These are phyloP conservation scores for Solanum infundibuliforme DNA, from an alignment of 257 asterid species.

Conservation along the genomic window DNA sequence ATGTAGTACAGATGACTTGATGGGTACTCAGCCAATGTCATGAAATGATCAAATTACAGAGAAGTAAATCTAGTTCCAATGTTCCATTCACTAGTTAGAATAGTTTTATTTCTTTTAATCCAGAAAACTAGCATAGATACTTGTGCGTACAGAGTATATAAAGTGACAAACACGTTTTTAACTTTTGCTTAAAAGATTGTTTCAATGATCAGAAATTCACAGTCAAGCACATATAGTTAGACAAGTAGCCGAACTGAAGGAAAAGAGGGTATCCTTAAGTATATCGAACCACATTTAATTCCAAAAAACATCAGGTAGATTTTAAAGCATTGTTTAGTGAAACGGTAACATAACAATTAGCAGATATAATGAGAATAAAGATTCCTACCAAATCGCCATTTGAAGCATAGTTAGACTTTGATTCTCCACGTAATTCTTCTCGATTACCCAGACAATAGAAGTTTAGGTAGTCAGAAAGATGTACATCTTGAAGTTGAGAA, in stretches of 20 bases:
- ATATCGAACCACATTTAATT: not conserved
- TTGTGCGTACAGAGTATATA: not conserved
- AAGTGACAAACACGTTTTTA: not conserved
- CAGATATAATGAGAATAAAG: not conserved
- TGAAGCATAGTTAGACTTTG: slow-evolving; percentile 7
- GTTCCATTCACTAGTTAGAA: not conserved
- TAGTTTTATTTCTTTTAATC: not conserved
- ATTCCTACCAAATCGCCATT: slow-evolving; percentile 25
- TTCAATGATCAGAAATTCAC: not conserved
- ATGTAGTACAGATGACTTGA: not conserved
- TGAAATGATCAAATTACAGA: not conserved
- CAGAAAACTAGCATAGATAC: not conserved
- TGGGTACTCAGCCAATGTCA: not conserved
- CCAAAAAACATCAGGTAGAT: not conserved
- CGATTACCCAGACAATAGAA: slow-evolving; percentile 51
- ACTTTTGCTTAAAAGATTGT: not conserved
- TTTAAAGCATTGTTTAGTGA: not conserved
- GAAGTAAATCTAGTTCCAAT: not conserved
- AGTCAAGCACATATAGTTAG: not conserved
- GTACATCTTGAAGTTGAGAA: slow-evolving; percentile 15
- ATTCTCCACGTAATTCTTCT: slow-evolving; percentile 19
- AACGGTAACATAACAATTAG: not conserved
- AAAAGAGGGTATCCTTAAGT: not conserved
- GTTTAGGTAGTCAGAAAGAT: slow-evolving; percentile 33
- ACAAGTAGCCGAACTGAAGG: not conserved